Percentiles rank a stretch among this genome's conserved stretches.
Evolutionary conservation across 2,329 filamentous ascomycete species (phyloP).

Genomic region (Chaetomiaceae sp.): DNA sequence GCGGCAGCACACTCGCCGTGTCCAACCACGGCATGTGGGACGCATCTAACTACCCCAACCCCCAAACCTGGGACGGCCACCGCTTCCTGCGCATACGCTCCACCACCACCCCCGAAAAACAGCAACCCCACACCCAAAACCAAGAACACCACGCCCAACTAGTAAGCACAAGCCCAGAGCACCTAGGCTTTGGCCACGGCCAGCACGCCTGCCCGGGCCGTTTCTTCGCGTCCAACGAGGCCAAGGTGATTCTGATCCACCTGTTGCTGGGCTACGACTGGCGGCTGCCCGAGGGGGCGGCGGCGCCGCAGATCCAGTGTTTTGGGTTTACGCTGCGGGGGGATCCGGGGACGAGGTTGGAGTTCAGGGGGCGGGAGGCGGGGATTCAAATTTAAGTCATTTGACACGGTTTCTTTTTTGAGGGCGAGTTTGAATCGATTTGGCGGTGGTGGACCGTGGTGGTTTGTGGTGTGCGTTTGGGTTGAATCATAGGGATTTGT

Average conservation of each 20-base stretch:
- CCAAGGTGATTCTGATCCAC: slow-evolving; percentile 33
- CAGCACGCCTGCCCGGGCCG: slow-evolving; percentile 37
- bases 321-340: not conserved
- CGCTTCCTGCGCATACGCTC: slow-evolving; percentile 2
- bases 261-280: slow-evolving; percentile 30
- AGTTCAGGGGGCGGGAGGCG: no score
- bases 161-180: not conserved
- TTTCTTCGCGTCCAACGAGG: slow-evolving; percentile 37
- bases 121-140: not conserved
- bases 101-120: no score
- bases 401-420: no score
- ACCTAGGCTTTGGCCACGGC: slow-evolving; percentile 35
- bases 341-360: not conserved
- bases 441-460: no score
- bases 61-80: not conserved
- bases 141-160: not conserved
- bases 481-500: no score
- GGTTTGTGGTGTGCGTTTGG: no score
- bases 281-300: slow-evolving; percentile 20
- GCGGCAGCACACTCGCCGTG: not conserved
- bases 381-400: no score
- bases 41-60: not conserved
- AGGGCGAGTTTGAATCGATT: no score
- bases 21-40: not conserved
- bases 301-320: not conserved